These are phyloP conservation scores for Dictyostelium intermedium DNA, from an alignment of 78 protist species.

Conservation along the genomic window DNA sequence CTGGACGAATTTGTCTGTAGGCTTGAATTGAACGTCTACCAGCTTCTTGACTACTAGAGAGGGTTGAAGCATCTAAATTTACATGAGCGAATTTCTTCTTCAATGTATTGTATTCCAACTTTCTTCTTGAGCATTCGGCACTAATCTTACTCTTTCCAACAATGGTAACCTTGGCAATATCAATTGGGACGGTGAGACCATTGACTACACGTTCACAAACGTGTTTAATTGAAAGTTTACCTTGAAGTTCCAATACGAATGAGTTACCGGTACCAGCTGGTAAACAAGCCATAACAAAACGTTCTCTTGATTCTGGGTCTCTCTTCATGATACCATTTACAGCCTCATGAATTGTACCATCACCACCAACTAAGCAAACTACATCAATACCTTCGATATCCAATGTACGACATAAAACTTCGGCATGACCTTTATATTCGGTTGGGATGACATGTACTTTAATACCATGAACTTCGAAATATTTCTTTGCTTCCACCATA, in stretches of 20 bases:
- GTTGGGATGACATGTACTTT: conserved; percentile 50
- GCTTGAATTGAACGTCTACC: conserved; percentile 38
- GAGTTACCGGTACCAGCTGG: conserved; percentile 83
- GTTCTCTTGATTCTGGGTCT: conserved; percentile 61
- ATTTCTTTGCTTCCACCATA: conserved; percentile 58
- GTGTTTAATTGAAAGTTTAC: conserved; percentile 59
- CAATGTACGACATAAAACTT: conserved; percentile 55
- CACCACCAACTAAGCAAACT: conserved; percentile 81
- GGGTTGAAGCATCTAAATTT: neutral
- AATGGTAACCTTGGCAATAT: conserved; percentile 73
- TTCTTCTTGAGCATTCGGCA: conserved; percentile 33
- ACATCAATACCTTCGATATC: conserved; percentile 69
- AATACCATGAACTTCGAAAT: conserved; percentile 66
- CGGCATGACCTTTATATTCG: conserved; percentile 82
- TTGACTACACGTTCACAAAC: conserved; percentile 66
- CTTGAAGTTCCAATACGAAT: conserved; percentile 72
- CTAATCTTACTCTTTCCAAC: conserved; percentile 26
- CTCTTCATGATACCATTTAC: conserved; percentile 83
- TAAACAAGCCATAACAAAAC: conserved; percentile 71
- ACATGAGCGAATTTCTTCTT: conserved; percentile 50
- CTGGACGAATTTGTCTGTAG: conserved; percentile 46
- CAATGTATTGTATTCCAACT: conserved; percentile 11
- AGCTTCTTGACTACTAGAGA: conserved; percentile 43
- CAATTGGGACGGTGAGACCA: conserved; percentile 80
- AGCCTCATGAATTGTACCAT: conserved; percentile 81